phyloP scores from a whole-genome alignment of 1,284 basidiomycete genomes.

The Sporisorium scitamineum region DNA sequence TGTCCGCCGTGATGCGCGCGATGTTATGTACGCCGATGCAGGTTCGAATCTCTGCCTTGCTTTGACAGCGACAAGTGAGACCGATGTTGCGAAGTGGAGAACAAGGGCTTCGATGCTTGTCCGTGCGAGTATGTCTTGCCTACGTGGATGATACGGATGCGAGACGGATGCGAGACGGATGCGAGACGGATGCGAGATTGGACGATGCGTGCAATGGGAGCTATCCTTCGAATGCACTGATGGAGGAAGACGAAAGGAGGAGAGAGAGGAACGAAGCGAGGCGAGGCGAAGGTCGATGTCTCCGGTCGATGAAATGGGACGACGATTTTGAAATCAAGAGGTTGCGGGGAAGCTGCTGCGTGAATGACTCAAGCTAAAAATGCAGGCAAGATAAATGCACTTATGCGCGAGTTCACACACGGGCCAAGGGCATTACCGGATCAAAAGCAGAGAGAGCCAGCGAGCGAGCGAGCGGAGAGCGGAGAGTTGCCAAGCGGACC shows the following conservation, averaged over 20 bases:
- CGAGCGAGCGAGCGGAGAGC: no score
- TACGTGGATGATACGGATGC: not conserved
- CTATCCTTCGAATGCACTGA: not conserved
- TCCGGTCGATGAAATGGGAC: no score
- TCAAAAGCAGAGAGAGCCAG: not conserved
- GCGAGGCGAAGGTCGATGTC: not conserved
- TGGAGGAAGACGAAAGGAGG: not conserved
- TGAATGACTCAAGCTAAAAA: constrained; percentile 7
- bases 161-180: not conserved
- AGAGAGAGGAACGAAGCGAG: not conserved
- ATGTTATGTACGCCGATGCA: not conserved
- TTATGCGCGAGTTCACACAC: constrained; percentile 12
- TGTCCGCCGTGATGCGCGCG: not conserved
- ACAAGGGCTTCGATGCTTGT: not conserved
- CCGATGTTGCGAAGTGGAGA: not conserved
- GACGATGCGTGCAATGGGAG: not conserved
- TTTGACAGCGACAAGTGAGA: not conserved
- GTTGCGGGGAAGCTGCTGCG: constrained; percentile 34
- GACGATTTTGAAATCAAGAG: not conserved
- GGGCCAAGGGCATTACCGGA: constrained; percentile 17
- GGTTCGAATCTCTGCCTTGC: not conserved
- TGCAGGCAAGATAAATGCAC: not conserved
- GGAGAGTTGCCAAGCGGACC: not conserved
- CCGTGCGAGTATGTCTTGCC: not conserved
- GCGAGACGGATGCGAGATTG: not conserved